Evolutionary conservation across 306 rosid genomes (phyloP), one percentile per base, ranked within the genome.

Genomic region (Sicyos edulis): DNA sequence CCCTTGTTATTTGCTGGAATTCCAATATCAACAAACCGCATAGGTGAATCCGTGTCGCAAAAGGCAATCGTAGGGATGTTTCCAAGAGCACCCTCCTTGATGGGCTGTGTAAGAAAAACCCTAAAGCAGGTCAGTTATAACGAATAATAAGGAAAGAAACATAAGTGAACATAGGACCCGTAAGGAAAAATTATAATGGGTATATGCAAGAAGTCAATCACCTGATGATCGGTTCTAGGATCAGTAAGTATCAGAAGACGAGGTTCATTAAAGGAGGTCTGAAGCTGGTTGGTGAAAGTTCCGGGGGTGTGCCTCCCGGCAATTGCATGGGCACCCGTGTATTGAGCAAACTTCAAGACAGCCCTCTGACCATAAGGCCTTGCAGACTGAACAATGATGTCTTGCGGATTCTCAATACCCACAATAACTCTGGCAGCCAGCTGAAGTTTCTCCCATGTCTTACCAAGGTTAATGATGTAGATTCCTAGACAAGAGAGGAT

Each of bases 1-100:
- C 98, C 98, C 84, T 92, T 92, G 77, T 90, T 92, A 56, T 90
- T 92, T 54, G 98, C 96, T n/a, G 96, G 96, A 72, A 92, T 92
- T 11, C 96, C 96, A 77, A 92, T 92, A 66, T 90, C 98, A 44
- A 92, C 98, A 70, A 88, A 84, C 2, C 84, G 20, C 96, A 92
- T 92, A 2, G 96, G 92, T 0, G 96, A 90, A 77, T 90, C 98
- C 3, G 98, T 90, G 50, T 92, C 98, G 11, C 96, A 92, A 26
- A 92, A 92, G 32, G 98, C 96, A 56, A 90, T 92, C 1, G 98
- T 90, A 0, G 96, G 98, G 29, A 90, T 92, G 20, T 92, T 92
- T 24, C 96, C 98, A 16, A 92, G 96, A 7, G 96, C 91, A 56
- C 78, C 98, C 74, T 92, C 96, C 88, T 90, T 92, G 20, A 92